Base-by-base conservation (phyloP, 768 basidiomycete genomes). In the Mrakia blollopis region DNA sequence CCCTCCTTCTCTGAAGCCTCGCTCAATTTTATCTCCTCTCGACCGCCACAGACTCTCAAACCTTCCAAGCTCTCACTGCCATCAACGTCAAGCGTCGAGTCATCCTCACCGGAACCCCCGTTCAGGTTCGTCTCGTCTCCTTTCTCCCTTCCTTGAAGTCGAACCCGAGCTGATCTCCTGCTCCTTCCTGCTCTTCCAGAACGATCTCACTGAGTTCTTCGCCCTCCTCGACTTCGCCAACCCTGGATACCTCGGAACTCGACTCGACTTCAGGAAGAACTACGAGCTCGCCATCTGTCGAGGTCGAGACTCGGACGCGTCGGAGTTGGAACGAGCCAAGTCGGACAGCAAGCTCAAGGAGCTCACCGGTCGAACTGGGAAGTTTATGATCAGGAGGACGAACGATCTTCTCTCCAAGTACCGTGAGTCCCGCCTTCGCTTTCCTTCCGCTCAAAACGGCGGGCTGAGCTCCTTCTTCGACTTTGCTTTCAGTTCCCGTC, bases 321-420 rank as follows among this genome's bases (percentile, higher is more conserved):
- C 89, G 50, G 92, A 91, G 61, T 85, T 86, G 60, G 88, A 89
- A 73, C 93, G 93, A 82, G 90, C 88, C n/a, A 86, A 89, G 78
- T 89, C 92, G 78, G 93, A 96, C 85, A 89, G 88, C 84, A 96
- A 95, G 84, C 87, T 96, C 75, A 95, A 93, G 81, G 93, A 97
- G 82, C 88, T 98, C 5, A 92, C 92, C 30, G 88, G 87, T 9
- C 88, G 92, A 60, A 94, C 94, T 76, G 91, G 90, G 76, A 93
- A 92, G 83, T 97, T 98, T 84, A 95, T 98, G 85, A 96, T 98
- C 79, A 88, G 94, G 37, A 87, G 94, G 75, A 96, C 94, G 35
- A 98, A 98, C 81, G 94, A 97, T 81, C 85, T 98, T 30, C 86
- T 98, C 60, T 95, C 94, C 18, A 98, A 98, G 86, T 98, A 98